Conservation (phyloP, 2,329 filamentous ascomycete species). For the Fusarium verrucosum region DNA sequence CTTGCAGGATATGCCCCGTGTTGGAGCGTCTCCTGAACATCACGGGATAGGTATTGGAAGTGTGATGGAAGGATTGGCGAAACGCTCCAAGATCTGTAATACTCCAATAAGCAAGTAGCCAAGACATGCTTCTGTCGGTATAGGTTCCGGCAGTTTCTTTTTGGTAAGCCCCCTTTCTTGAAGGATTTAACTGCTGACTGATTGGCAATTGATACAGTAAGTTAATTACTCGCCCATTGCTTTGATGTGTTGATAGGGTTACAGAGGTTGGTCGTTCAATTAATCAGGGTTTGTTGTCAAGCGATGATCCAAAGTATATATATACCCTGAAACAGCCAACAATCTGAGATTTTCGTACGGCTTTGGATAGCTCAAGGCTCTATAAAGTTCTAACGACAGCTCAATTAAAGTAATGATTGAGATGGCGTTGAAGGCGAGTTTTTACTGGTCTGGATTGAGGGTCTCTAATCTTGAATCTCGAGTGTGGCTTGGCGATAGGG, state of each 20-base stretch:
- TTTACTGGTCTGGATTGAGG: neutral
- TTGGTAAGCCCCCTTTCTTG: neutral
- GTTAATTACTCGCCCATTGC: neutral
- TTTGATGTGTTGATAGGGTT: neutral
- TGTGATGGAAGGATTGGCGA: conserved; percentile 7
- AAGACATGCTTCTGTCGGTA: neutral
- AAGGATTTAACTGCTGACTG: neutral
- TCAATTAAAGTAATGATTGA: neutral
- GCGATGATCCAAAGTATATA: neutral
- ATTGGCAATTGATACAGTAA: neutral
- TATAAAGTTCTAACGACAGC: neutral
- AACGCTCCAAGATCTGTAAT: conserved; percentile 8
- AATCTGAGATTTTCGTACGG: neutral
- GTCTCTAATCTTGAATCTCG: conserved; percentile 1
- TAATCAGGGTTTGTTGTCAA: neutral
- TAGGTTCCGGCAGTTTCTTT: neutral
- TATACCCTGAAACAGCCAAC: neutral
- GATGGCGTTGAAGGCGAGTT: neutral
- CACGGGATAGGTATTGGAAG: neutral
- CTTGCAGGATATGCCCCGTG: conserved; percentile 4
- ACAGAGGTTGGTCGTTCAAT: neutral
- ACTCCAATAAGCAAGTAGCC: neutral
- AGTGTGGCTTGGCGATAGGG: conserved; percentile 16
- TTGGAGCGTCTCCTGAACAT: conserved; percentile 25
- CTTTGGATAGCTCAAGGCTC: neutral